Evolutionary conservation across 2,329 filamentous ascomycete genomes (phyloP).

Genomic region (Lasiodiplodia gonubiensis): DNA sequence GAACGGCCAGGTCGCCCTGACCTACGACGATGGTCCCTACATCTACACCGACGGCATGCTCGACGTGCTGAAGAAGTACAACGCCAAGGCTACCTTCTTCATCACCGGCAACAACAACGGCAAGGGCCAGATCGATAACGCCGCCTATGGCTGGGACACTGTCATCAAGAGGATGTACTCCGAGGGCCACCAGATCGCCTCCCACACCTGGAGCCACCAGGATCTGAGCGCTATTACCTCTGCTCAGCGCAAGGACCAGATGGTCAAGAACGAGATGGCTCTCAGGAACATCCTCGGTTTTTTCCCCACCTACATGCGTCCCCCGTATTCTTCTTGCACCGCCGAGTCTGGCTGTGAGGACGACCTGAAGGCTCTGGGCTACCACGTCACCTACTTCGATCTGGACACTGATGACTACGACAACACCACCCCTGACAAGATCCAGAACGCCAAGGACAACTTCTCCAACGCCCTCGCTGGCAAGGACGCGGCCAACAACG

Average conservation of each 20-base stretch:
- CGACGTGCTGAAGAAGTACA: constrained; percentile 64
- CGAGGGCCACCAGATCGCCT: constrained; percentile 66
- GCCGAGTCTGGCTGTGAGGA: constrained; percentile 46
- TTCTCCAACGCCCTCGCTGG: constrained; percentile 56
- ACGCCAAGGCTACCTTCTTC: constrained; percentile 72
- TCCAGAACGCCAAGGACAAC: constrained; percentile 60
- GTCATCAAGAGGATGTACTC: constrained; percentile 62
- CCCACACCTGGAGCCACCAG: constrained; percentile 63
- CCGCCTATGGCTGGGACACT: constrained; percentile 51
- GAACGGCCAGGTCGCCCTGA: constrained; percentile 67
- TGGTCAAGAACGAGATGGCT: constrained; percentile 62
- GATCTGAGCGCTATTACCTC: constrained; percentile 54
- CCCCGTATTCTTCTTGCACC: constrained; percentile 56
- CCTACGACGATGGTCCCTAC: constrained; percentile 71
- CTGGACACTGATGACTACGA: constrained; percentile 68
- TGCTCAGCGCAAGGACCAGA: constrained; percentile 53
- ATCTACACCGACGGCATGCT: constrained; percentile 66
- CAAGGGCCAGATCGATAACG: constrained; percentile 62
- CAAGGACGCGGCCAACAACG: constrained; percentile 37
- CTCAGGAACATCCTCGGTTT: constrained; percentile 61
- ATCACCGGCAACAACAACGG: constrained; percentile 64
- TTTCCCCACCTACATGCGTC: constrained; percentile 62
- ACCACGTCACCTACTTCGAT: constrained; percentile 66
- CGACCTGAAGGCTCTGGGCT: constrained; percentile 55
- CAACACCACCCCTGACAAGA: constrained; percentile 54